These are phyloP conservation scores for Lonicera japonica DNA, from an alignment of 129 eudicot species.

Conservation along the genomic window DNA sequence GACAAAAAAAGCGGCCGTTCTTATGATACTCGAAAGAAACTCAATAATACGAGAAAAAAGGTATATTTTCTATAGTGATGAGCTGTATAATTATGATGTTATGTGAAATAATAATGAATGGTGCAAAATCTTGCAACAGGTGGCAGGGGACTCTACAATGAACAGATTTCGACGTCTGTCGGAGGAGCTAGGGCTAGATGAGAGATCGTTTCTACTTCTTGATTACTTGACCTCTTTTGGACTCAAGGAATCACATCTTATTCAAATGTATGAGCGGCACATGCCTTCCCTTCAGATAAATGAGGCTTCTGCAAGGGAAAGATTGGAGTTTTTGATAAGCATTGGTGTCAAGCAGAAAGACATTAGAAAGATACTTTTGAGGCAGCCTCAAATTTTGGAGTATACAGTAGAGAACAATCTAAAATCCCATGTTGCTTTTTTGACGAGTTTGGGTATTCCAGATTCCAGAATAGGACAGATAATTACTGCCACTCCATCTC, in stretches of 20 bases:
- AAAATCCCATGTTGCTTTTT: slow-evolving; percentile 80
- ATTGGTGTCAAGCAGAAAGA: slow-evolving; percentile 79
- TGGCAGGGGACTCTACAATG: slow-evolving; percentile 30
- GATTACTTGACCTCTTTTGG: slow-evolving; percentile 83
- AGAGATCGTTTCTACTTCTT: slow-evolving; percentile 77
- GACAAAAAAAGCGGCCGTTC: slow-evolving; percentile 6
- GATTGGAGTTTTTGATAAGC: slow-evolving; percentile 69
- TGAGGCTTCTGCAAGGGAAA: slow-evolving; percentile 66
- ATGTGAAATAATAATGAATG: neutral
- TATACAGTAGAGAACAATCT: slow-evolving; percentile 79
- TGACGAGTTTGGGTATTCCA: slow-evolving; percentile 77
- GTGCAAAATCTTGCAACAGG: slow-evolving; percentile 26
- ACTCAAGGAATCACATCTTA: slow-evolving; percentile 71
- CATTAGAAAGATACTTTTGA: slow-evolving; percentile 69
- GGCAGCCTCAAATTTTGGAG: slow-evolving; percentile 84
- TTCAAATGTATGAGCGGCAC: slow-evolving; percentile 86
- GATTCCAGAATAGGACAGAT: slow-evolving; percentile 77
- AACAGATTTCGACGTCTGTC: slow-evolving; percentile 43
- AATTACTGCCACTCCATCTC: slow-evolving; percentile 84
- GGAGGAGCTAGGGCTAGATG: slow-evolving; percentile 72
- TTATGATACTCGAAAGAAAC: neutral
- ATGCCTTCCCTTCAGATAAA: slow-evolving; percentile 81
- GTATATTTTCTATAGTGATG: slow-evolving; percentile 22
- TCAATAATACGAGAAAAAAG: slow-evolving; percentile 31
- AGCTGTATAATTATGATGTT: slow-evolving; percentile 1